Evolutionary conservation across 768 basidiomycete genomes (phyloP), one percentile per base, ranked within the genome.

Genomic region (Termitomyces sp.): DNA sequence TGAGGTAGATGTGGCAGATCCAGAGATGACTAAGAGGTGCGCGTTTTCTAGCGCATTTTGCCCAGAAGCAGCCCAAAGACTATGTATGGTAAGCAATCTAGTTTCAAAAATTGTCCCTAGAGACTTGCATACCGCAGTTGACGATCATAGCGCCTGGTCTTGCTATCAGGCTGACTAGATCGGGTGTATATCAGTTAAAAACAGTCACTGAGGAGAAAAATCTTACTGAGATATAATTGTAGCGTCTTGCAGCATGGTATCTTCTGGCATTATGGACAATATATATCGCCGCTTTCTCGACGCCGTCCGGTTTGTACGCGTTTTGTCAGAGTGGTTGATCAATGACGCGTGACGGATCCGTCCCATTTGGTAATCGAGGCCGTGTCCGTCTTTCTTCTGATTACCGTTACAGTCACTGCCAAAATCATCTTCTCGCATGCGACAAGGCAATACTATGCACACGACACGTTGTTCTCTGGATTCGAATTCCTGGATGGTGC

Each of bases 21-120:
- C 87, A 41, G 87, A 88, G 57, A 98, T 72, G 62, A 97, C 84
- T 31, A 98, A 81, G 44, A 98, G 78, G 48, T 87, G 82, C 13
- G 94, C 81, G 3, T 85, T 79, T 71, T 98, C 95, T 57, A 98
- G 87, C 0, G 93, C 93, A 26, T 77, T 75, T 71, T 99, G 96
- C 5, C 96, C 97, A 1, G 89, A 84, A 2, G 92, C 84, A 12
- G 95, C 96, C 96, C 96, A 99, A 24, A 99, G 78, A 24, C 93
- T 92, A 65, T 49, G 9, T 50, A 26, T 37, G 29, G 29, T 56
- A 52, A 29, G 26, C 37, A 36, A 26, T 26, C 7, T 0, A 45
- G 22, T n/a, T 41, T 3, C n/a, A 26, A n/a, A 45, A 18, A 7
- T n/a, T 36, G 16, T 22, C 5, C 24, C 22, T 18, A 51, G 41